These are phyloP conservation scores for Saccharomycopsis amapae DNA, from an alignment of 805 yeast species.

Conservation along the genomic window DNA sequence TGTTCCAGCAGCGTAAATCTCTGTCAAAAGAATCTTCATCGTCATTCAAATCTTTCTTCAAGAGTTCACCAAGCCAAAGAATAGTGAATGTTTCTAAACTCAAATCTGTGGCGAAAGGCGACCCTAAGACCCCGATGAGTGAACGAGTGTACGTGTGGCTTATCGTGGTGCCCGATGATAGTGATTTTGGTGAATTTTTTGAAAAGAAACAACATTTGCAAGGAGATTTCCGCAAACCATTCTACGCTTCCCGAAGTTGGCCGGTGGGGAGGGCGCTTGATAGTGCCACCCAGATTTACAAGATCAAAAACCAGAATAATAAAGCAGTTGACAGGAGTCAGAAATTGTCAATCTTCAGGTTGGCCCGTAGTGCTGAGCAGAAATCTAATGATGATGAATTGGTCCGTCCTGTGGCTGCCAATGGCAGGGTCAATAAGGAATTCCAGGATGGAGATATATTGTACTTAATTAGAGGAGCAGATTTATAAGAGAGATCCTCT, in stretches of 20 bases:
- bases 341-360: slow-evolving; percentile 42
- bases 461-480: slow-evolving; percentile 46
- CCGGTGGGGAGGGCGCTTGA: slow-evolving; percentile 55
- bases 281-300: slow-evolving; percentile 40
- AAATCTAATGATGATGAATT: slow-evolving; percentile 24
- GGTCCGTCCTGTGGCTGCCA: slow-evolving; percentile 29
- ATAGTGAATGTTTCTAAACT: slow-evolving; percentile 33
- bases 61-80: neutral
- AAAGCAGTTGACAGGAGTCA: slow-evolving; percentile 34
- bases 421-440: slow-evolving; percentile 34
- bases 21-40: neutral
- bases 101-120: slow-evolving; percentile 47
- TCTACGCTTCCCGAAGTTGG: slow-evolving; percentile 50
- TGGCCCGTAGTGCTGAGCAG: slow-evolving; percentile 28
- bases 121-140: slow-evolving; percentile 33
- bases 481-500: too few species aligned
- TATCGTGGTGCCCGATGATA: slow-evolving; percentile 14
- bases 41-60: neutral
- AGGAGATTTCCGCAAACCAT: slow-evolving; percentile 26
- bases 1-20: slow-evolving; percentile 9
- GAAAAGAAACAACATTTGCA: neutral
- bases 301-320: slow-evolving; percentile 45
- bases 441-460: slow-evolving; percentile 44
- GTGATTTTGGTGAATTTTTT: neutral
- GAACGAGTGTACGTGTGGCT: slow-evolving; percentile 46